Conservation (phyloP, 2,329 filamentous ascomycete genomes). For the Aspergillus hiratsukae region DNA sequence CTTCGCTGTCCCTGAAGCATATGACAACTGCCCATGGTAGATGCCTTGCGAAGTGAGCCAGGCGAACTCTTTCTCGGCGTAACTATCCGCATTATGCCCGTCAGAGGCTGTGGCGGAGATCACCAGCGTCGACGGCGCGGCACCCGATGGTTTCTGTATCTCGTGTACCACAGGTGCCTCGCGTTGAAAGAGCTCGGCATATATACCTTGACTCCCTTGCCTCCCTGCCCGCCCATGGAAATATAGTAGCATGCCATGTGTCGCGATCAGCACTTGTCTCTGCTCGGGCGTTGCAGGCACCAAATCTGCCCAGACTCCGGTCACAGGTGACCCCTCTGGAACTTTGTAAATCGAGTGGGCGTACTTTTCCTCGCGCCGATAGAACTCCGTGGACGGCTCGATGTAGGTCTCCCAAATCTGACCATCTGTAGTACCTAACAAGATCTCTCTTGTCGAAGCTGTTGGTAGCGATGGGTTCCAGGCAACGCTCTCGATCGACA, state of each 20-base stretch:
- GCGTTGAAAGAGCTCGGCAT: constrained; percentile 79
- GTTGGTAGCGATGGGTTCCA: constrained; percentile 95
- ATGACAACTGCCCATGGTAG: constrained; percentile 75
- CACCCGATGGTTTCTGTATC: constrained; percentile 55
- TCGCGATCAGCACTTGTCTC: constrained; percentile 74
- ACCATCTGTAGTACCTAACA: constrained; percentile 87
- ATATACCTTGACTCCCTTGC: constrained; percentile 74
- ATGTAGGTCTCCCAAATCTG: constrained; percentile 94
- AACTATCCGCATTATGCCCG: constrained; percentile 49
- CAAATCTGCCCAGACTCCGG: constrained; percentile 78
- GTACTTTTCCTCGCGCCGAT: constrained; percentile 90
- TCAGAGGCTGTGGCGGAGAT: constrained; percentile 71
- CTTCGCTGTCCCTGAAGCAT: constrained; percentile 62
- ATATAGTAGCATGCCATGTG: constrained; percentile 72
- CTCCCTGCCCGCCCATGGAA: constrained; percentile 73
- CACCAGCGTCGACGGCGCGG: constrained; percentile 62
- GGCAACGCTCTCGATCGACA: constrained; percentile 81
- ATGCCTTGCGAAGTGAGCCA: constrained; percentile 88
- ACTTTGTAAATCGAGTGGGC: constrained; percentile 78
- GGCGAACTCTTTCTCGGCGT: constrained; percentile 63
- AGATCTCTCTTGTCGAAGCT: constrained; percentile 88
- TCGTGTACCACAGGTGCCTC: constrained; percentile 78
- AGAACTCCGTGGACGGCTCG: constrained; percentile 91
- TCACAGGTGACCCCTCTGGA: constrained; percentile 70
- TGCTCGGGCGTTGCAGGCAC: constrained; percentile 65